Base-by-base conservation (phyloP, 2,329 filamentous ascomycete genomes). In the Venturia carpophila region DNA sequence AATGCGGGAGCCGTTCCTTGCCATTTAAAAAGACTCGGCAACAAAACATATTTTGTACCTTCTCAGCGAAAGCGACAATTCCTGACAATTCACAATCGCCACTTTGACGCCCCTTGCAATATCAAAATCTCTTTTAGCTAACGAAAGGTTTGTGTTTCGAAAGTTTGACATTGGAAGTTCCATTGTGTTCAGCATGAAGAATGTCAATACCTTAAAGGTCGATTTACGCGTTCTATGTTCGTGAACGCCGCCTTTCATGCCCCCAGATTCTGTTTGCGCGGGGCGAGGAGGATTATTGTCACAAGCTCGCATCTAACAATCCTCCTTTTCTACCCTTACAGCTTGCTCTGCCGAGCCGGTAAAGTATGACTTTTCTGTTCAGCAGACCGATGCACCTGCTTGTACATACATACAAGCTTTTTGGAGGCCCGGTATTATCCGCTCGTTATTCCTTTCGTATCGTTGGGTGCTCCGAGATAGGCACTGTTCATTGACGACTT, bases 151-250 rank as follows among this genome's bases (percentile, higher is more conserved):
- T 58, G 52, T 58, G 52, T 58, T 37, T 34, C 52, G 27, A 21
- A 52, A 58, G 52, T 58, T 58, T 58, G 52, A 58, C 19, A 58
- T 58, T 27, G 30, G 52, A 37, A 58, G 30, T 34, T 37, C 17
- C 13, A 58, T n/a, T 58, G 30, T 58, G 52, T 37, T 37, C 15
- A 58, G 30, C 17, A 37, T 58, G 52, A 58, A 58, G 30, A 37
- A 58, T 58, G 52, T n/a, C 19, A 37, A 37, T 37, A n/a, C n/a
- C n/a, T n/a, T n/a, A 58, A 58, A 58, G 47, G 9, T 15, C 52
- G 37, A 34, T 37, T 39, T n/a, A n/a, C 17, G 30, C 52, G 30
- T 58, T 58, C 30, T 37, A 37, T 58, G 52, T 58, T 58, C 52
- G 52, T 37, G 52, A 34, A 58, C 52, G 52, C 52, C 11, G 19